These are phyloP conservation scores for California macrophylla DNA, from an alignment of 441 rosid genomes.

Conservation along the genomic window DNA sequence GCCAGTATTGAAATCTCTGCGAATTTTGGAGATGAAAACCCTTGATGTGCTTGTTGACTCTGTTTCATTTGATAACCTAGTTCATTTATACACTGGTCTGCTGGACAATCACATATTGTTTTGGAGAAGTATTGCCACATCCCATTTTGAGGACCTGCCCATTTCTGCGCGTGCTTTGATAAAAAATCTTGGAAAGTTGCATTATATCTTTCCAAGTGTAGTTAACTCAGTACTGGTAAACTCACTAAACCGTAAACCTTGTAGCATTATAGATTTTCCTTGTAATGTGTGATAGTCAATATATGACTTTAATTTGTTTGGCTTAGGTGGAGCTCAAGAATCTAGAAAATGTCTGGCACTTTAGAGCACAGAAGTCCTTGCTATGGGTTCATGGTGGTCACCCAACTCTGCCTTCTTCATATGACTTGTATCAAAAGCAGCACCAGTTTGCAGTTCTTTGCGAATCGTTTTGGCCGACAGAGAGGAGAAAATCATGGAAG, in stretches of 20 bases:
- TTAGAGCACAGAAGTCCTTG: slow-evolving; percentile 51
- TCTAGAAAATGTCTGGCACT: slow-evolving; percentile 36
- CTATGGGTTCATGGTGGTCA: slow-evolving; percentile 94
- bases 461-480: slow-evolving; percentile 54
- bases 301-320: slow-evolving; percentile 16
- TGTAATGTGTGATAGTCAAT: slow-evolving; percentile 9
- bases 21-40: slow-evolving; percentile 48
- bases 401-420: slow-evolving; percentile 60
- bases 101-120: slow-evolving; percentile 62
- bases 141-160: slow-evolving; percentile 36
- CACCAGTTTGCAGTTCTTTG: slow-evolving; percentile 48
- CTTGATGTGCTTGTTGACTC: slow-evolving; percentile 50
- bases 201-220: slow-evolving; percentile 39
- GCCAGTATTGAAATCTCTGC: slow-evolving; percentile 50
- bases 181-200: slow-evolving; percentile 53
- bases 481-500: slow-evolving; percentile 24
- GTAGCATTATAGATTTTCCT: slow-evolving; percentile 3
- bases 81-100: slow-evolving; percentile 43
- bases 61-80: slow-evolving; percentile 36
- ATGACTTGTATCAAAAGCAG: slow-evolving; percentile 44
- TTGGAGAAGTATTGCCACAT: slow-evolving; percentile 51
- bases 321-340: slow-evolving; percentile 45
- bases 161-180: slow-evolving; percentile 60
- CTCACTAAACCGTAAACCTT: slow-evolving; percentile 11
- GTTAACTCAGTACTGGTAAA: slow-evolving; percentile 55